Evolutionary conservation across 2,329 filamentous ascomycete genomes (phyloP), one percentile per base, ranked within the genome.

Genomic region (Cladophialophora bantiana): DNA sequence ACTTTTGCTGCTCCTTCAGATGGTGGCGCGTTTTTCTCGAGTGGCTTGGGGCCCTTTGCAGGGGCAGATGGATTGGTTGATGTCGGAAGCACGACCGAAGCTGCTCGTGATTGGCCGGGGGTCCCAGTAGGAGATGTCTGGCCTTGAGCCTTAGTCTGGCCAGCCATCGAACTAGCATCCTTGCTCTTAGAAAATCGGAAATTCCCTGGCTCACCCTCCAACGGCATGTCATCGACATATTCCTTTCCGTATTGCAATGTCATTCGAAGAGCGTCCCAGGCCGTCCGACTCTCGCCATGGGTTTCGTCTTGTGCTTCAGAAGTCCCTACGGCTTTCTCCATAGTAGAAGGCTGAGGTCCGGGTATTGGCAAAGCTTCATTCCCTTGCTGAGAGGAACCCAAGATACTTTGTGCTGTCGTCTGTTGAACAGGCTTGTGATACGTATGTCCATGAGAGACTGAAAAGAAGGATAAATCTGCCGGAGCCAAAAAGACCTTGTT

Each of bases 171-270:
- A n/a, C 10, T 36, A 40, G 59, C 48, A 7, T 81, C 79, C 7
- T 74, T 77, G 5, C 73, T 70, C 60, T 79, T 81, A 6, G 82
- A 81, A 69, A 89, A 82, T 62, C 86, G 84, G 71, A 90, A 89
- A 4, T 83, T 83, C 35, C 88, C 88, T 0, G 88, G 88, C 73
- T 89, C 88, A 56, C 88, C 88, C 7, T 84, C 79, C 13, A 90
- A 77, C 0, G 88, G 86, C 67, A 85, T 88, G 72, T 89, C 87
- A 74, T 90, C 88, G 79, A 86, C 86, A 77, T 83, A 89, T 69
- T 89, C 87, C 70, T 87, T 83, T 13, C 83, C 85, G 73, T 85
- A 88, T 7, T 78, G 78, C 12, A 84, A 77, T 31, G 83, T 82
- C 38, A 88, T 79, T 40, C 75, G 77, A 60, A 87, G 81, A 7